phyloP scores from a whole-genome alignment of 768 basidiomycete genomes.

The Lyophyllum shimeji region DNA sequence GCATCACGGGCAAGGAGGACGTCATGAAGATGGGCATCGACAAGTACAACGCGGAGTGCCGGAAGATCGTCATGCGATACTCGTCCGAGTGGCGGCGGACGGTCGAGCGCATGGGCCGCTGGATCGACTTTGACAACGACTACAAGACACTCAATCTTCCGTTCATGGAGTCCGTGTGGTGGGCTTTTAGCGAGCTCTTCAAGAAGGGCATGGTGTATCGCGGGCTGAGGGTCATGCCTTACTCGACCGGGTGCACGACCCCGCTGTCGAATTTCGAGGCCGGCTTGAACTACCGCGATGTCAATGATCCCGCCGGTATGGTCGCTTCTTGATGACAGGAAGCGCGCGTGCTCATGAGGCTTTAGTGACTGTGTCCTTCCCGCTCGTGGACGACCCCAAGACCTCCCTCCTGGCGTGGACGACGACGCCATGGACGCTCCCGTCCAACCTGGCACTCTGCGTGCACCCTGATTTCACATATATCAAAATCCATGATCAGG shows the following conservation, averaged over 20 bases:
- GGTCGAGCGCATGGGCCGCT: constrained; percentile 97
- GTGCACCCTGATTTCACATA: constrained; percentile 97
- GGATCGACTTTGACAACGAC: constrained; percentile 99
- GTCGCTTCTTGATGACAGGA: constrained; percentile 20
- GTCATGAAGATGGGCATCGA: constrained; percentile 95
- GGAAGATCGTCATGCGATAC: constrained; percentile 97
- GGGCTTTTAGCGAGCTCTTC: constrained; percentile 96
- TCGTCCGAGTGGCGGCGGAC: constrained; percentile 91
- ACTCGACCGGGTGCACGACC: constrained; percentile 94
- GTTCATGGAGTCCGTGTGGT: constrained; percentile 99
- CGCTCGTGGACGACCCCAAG: constrained; percentile 86
- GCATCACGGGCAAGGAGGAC: constrained; percentile 90
- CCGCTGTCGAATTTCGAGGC: constrained; percentile 98
- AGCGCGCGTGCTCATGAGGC: background rate
- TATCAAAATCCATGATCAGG: constrained; percentile 93
- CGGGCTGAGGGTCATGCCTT: constrained; percentile 95
- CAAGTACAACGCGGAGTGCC: constrained; percentile 96
- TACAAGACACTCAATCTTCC: constrained; percentile 94
- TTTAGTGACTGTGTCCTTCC: constrained; percentile 88
- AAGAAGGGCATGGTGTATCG: constrained; percentile 91
- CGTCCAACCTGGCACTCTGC: constrained; percentile 92
- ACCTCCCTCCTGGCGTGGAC: constrained; percentile 97
- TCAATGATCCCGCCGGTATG: constrained; percentile 86
- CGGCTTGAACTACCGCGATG: constrained; percentile 87
- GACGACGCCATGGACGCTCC: constrained; percentile 98